Percentiles rank a stretch among this genome's conserved stretches.
phyloP scores from a whole-genome alignment of 1,284 basidiomycete genomes.

The Moesziomyces globuligerus region DNA sequence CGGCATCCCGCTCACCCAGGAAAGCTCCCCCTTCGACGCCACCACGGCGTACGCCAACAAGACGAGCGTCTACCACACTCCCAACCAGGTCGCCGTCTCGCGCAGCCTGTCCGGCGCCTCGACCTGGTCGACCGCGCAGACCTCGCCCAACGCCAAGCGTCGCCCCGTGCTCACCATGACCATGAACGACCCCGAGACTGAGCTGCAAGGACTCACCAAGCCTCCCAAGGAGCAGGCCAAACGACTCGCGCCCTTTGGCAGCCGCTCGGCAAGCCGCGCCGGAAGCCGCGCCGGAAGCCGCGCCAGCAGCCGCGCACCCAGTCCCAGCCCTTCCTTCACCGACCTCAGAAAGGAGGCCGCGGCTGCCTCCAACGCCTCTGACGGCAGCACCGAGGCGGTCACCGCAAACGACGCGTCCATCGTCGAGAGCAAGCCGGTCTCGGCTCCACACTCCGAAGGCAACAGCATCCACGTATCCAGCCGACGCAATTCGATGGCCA shows the following conservation, averaged over 20 bases:
- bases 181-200: conserved; percentile 56
- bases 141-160: conserved; percentile 12
- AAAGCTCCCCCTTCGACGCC: conserved; percentile 43
- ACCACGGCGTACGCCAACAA: conserved; percentile 48
- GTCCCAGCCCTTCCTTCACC: conserved; percentile 38
- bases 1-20: conserved; percentile 48
- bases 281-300: conserved; percentile 25
- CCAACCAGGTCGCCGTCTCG: conserved; percentile 30
- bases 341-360: conserved; percentile 29
- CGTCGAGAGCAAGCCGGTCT: no score
- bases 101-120: conserved; percentile 24
- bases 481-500: conserved; percentile 25
- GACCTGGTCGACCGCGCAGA: conserved; percentile 6
- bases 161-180: conserved; percentile 54
- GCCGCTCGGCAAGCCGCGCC: conserved; percentile 42
- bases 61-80: conserved; percentile 44
- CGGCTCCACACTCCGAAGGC: conserved; percentile 3
- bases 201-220: conserved; percentile 55
- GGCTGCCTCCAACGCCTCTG: background rate
- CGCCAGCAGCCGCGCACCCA: conserved; percentile 36
- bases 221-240: conserved; percentile 34
- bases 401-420: background rate
- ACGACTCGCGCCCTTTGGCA: conserved; percentile 48
- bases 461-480: conserved; percentile 1
- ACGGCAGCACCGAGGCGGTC: background rate